These are phyloP conservation scores for Seiridium cupressi DNA, from an alignment of 2,329 filamentous ascomycete species.

Conservation along the genomic window DNA sequence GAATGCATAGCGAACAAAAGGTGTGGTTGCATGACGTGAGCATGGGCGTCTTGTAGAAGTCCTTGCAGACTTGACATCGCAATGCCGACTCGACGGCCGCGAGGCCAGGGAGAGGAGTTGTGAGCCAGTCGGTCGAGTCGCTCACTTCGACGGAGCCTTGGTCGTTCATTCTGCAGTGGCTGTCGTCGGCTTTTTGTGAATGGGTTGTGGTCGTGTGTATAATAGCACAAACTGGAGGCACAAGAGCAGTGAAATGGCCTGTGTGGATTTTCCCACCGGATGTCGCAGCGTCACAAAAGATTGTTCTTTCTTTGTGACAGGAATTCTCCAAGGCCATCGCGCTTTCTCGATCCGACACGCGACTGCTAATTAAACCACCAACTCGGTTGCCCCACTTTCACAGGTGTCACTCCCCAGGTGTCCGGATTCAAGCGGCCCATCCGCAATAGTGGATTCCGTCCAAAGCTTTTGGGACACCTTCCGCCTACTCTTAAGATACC, in stretches of 20 bases:
- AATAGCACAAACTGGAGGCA: no score
- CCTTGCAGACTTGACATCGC: conserved; percentile 96
- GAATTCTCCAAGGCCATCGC: background rate
- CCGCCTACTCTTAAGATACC: no score
- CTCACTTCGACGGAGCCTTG: conserved; percentile 42
- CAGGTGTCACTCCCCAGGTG: background rate
- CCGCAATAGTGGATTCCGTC: no score
- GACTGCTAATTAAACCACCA: conserved; percentile 11
- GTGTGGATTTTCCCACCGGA: no score
- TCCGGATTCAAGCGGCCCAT: background rate
- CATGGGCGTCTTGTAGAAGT: conserved; percentile 93
- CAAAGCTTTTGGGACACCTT: no score
- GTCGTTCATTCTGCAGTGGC: background rate
- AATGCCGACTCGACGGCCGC: conserved; percentile 77
- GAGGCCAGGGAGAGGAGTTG: conserved; percentile 65
- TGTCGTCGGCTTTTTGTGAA: background rate
- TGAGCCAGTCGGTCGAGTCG: conserved; percentile 84
- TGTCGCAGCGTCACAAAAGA: background rate
- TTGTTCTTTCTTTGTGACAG: background rate
- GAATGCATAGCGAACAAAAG: conserved; percentile 95
- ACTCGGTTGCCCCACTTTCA: background rate
- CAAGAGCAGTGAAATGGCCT: no score
- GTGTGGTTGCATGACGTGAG: conserved; percentile 94
- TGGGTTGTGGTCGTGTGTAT: background rate
- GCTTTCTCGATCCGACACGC: conserved; percentile 5